These are phyloP conservation scores for Hypoxylon trugodes DNA, from an alignment of 495 filamentous ascomycete species.

Conservation along the genomic window DNA sequence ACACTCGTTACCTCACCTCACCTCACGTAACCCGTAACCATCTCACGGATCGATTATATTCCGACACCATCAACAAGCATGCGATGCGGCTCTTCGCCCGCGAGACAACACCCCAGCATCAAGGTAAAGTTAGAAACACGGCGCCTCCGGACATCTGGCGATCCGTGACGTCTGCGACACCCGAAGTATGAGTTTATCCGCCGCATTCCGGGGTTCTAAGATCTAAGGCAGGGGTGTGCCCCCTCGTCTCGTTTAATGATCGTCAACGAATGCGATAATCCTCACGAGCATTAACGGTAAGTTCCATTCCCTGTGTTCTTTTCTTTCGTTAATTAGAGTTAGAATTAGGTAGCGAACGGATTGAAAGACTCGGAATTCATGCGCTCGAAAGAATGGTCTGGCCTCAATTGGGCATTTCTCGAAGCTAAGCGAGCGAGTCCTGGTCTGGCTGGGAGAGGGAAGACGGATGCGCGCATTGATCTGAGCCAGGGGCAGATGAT, in stretches of 20 bases:
- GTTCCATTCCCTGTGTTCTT: slow-evolving; percentile 7
- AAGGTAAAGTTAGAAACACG: not conserved
- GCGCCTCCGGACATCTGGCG: slow-evolving; percentile 21
- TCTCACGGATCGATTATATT: no score
- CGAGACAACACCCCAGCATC: not conserved
- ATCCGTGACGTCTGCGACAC: slow-evolving; percentile 37
- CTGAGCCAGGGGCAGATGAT: slow-evolving; percentile 21
- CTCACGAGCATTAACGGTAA: slow-evolving; percentile 24
- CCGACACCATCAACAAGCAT: not conserved
- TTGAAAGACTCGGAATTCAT: no score
- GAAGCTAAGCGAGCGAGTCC: slow-evolving; percentile 25
- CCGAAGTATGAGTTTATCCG: slow-evolving; percentile 30
- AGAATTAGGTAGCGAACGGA: no score
- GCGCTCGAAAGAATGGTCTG: slow-evolving; percentile 14
- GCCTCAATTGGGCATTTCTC: not conserved
- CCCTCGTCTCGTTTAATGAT: slow-evolving; percentile 10
- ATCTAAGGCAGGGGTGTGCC: slow-evolving; percentile 2
- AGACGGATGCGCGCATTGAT: slow-evolving; percentile 31
- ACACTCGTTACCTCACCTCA: no score
- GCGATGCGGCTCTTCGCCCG: slow-evolving; percentile 24
- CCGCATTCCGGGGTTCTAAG: slow-evolving; percentile 5
- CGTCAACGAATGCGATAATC: not conserved
- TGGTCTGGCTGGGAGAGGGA: not conserved
- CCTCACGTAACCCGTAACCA: no score
- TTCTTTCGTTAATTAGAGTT: no score